phyloP scores from a whole-genome alignment of 805 yeast species.

The Ogataea populi-albae region DNA sequence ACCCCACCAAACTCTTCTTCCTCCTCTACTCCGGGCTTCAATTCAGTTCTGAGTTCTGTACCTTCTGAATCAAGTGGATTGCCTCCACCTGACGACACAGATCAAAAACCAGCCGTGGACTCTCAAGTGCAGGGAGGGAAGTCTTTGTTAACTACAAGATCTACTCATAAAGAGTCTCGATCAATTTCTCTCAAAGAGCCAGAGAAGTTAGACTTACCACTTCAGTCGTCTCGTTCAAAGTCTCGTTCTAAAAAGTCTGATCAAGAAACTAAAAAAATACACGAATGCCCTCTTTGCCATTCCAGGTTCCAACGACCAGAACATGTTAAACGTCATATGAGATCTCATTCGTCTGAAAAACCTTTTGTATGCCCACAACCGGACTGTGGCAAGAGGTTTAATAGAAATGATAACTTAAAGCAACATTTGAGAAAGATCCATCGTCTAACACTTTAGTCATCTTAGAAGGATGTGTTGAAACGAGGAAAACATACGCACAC shows the following conservation, averaged over 20 bases:
- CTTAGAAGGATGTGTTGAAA: no score
- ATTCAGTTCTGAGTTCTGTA: background rate
- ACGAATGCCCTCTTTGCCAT: slow-evolving; percentile 63
- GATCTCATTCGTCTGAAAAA: slow-evolving; percentile 55
- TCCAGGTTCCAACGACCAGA: slow-evolving; percentile 67
- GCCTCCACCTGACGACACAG: no score
- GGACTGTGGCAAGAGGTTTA: slow-evolving; percentile 53
- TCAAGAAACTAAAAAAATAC: slow-evolving; percentile 51
- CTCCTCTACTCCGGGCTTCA: slow-evolving; percentile 15
- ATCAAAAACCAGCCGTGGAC: no score
- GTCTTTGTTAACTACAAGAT: no score
- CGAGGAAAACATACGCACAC: no score
- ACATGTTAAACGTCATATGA: slow-evolving; percentile 64
- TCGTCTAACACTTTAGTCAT: slow-evolving; percentile 12
- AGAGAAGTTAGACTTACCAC: slow-evolving; percentile 31
- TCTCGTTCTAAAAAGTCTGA: slow-evolving; percentile 30
- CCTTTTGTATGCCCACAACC: slow-evolving; percentile 53
- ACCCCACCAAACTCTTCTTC: slow-evolving; percentile 25
- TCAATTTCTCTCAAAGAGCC: slow-evolving; percentile 21
- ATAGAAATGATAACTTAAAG: slow-evolving; percentile 57
- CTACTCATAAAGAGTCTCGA: slow-evolving; percentile 5
- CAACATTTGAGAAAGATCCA: slow-evolving; percentile 65
- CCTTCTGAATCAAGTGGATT: no score
- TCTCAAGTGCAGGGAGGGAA: no score
- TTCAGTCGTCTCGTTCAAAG: slow-evolving; percentile 34